Percentiles rank a stretch among this genome's conserved stretches.
These are phyloP conservation scores for Scleroderma citrinum DNA, from an alignment of 768 basidiomycete species.

Conservation along the genomic window DNA sequence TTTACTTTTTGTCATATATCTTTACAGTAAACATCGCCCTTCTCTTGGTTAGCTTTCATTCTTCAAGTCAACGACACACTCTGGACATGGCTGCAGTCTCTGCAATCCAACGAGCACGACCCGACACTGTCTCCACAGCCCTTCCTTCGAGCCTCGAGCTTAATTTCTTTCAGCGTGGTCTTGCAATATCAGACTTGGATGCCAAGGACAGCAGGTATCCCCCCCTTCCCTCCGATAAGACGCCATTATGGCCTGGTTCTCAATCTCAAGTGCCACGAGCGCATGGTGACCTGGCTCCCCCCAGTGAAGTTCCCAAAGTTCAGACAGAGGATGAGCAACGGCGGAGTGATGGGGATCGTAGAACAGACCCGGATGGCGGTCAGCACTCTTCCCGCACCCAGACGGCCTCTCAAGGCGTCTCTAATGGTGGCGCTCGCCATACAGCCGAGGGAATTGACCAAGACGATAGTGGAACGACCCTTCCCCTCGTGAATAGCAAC, in stretches of 20 bases:
- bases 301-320: conserved; percentile 4
- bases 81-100: background rate
- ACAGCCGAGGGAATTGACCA: conserved; percentile 49
- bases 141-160: conserved; percentile 31
- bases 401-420: conserved; percentile 40
- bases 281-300: background rate
- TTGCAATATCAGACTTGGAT: conserved; percentile 54
- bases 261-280: conserved; percentile 17
- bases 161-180: conserved; percentile 44
- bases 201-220: conserved; percentile 60
- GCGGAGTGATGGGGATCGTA: conserved; percentile 19
- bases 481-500: conserved; percentile 21
- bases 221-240: conserved; percentile 23
- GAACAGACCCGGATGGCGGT: conserved; percentile 10
- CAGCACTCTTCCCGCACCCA: conserved; percentile 33
- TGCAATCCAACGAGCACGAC: conserved; percentile 38
- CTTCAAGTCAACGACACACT: background rate
- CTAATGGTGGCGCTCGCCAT: conserved; percentile 38
- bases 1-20: background rate
- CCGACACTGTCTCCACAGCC: conserved; percentile 29
- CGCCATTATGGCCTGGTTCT: conserved; percentile 19
- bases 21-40: background rate
- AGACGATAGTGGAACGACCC: conserved; percentile 32
- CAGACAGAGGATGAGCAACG: conserved; percentile 16
- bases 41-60: background rate